Evolutionary conservation across 2,329 filamentous ascomycete genomes (phyloP), one percentile per base, ranked within the genome.

Genomic region (Colletotrichum siamense): DNA sequence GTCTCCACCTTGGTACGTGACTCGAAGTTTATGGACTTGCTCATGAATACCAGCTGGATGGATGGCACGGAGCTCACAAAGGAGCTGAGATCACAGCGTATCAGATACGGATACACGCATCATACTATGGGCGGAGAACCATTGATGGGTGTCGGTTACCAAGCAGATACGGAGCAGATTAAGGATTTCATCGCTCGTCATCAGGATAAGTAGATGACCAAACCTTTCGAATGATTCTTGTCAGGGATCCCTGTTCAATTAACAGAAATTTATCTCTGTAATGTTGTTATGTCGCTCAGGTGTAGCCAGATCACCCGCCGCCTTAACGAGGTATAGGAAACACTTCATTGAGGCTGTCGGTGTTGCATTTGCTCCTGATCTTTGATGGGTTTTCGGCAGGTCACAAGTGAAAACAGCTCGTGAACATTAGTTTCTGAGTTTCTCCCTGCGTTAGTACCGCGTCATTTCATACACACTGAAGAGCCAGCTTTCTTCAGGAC

Each of bases 301-400:
- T 10, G 18, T 12, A n/a, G 39, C 39, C 9, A 12, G 39, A 44
- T 44, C 18, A 44, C 39, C 39, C 39, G 39, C 39, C 18, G 18
- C 9, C 18, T 44, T 0, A n/a, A 6, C 16, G 36, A 2, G 36
- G 36, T 3, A 39, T 39, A 36, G 34, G 36, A 2, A 39, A 0
- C 39, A n/a, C 39, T n/a, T 44, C 16, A 44, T 44, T 44, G 8
- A 44, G 18, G 18, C 39, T 10, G 2, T 44, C 18, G 39, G 9
- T 10, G 18, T 44, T 44, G 36, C 0, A 44, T 44, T n/a, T 44
- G 18, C 39, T 44, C 39, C 39, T 44, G 18, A 44, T 12, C 13
- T 44, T n/a, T 44, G 18, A 44, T n/a, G 9, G 0, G 0, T 1
- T n/a, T 44, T 12, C 39, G 39, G 18, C 2, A 44, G 39, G 5